phyloP scores from a whole-genome alignment of 225 moss, liverwort and hornwort genomes.

The Marchantia paleacea region DNA sequence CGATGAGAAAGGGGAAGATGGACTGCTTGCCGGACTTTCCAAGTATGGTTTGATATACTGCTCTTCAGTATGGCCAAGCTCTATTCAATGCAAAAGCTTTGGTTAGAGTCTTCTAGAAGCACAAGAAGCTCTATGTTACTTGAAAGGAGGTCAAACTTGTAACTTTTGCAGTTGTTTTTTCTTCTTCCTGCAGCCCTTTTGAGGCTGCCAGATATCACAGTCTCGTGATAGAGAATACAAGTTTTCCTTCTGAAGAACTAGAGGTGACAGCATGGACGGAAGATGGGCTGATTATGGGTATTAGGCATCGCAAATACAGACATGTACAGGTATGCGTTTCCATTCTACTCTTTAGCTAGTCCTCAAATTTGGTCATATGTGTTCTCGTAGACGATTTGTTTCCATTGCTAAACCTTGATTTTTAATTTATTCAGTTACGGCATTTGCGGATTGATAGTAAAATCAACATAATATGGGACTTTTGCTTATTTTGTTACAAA shows the following conservation, averaged over 20 bases:
- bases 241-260: slow-evolving; percentile 72
- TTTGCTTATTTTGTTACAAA: no score
- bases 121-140: no score
- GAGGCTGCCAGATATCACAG: slow-evolving; percentile 93
- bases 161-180: neutral
- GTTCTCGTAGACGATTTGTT: no score
- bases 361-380: no score
- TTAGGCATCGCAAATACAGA: slow-evolving; percentile 63
- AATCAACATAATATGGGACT: no score
- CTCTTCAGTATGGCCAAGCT: neutral
- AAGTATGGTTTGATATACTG: slow-evolving; percentile 44
- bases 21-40: slow-evolving; percentile 79
- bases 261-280: slow-evolving; percentile 92
- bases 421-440: no score
- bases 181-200: slow-evolving; percentile 63
- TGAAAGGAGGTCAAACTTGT: neutral
- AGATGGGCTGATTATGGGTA: slow-evolving; percentile 92
- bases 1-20: slow-evolving; percentile 79
- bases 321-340: slow-evolving; percentile 57
- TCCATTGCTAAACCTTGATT: no score
- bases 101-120: neutral
- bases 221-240: slow-evolving; percentile 76
- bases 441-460: no score
- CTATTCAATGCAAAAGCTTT: neutral
- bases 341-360: neutral